Evolutionary conservation across 116 monocot species (phyloP), one percentile per base, ranked within the genome.

Genomic region (Zostera marina): DNA sequence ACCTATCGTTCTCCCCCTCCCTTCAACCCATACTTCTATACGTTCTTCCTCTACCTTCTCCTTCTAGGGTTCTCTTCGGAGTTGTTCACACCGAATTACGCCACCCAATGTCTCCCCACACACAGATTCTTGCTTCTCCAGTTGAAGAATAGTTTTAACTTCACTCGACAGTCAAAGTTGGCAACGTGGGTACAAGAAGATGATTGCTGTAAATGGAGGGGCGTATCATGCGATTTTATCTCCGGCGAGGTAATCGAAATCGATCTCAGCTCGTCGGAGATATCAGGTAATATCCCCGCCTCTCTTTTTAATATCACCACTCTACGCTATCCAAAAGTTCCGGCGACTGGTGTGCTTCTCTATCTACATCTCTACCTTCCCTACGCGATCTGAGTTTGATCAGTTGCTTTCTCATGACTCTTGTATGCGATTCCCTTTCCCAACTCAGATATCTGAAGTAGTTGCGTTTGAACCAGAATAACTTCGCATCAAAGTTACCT

Each of bases 331-430:
- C 85, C 15, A 56, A 53, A 0, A 45, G 22, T 40, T 77, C 74
- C 8, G 24, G 14, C 3, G 70, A 60, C 7, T 85, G 85, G 91
- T 68, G 70, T 11, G 12, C 16, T 9, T 74, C 68, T 7, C 5
- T 85, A n/a, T 57, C 77, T 23, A 55, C 57, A 14, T 70, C 66
- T 3, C 51, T 61, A 43, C 68, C 74, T 39, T 47, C 51, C 5
- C 63, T 91, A 44, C 66, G 44, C 10, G 47, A 9, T 1, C 68
- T 91, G 52, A 82, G 85, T 64, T 70, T 91, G 70, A 22, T 41
- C 5, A 54, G 51, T 0, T 85, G 91, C 51, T 77, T 66, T 8
- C 70, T 91, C 21, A 53, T 61, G 0, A 82, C 79, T 2, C 76
- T 79, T 3, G 61, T 84, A 19, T 60, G 72, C 22, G 17, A 53